These are phyloP conservation scores for Phytophthora palmivora DNA, from an alignment of 352 stramenopile genomes.

Conservation along the genomic window DNA sequence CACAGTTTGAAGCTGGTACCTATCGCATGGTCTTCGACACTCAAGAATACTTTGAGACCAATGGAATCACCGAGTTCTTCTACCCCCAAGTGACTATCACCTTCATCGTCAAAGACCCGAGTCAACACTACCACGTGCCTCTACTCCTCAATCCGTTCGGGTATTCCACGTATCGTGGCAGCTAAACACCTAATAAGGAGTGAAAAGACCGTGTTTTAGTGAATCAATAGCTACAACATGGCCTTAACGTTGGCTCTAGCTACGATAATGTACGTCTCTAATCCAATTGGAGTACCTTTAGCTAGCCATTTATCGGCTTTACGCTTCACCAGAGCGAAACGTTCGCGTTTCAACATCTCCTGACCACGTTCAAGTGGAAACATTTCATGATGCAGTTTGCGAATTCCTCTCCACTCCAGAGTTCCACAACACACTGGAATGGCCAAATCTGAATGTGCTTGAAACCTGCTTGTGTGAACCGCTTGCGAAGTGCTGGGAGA, in stretches of 20 bases:
- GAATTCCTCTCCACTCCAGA: conserved; percentile 49
- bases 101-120: conserved; percentile 77
- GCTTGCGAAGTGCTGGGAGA: conserved; percentile 33
- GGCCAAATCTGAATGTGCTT: conserved; percentile 45
- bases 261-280: conserved; percentile 56
- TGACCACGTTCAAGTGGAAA: conserved; percentile 32
- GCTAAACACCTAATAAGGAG: conserved; percentile 38
- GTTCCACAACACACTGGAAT: conserved; percentile 48
- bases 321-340: background rate
- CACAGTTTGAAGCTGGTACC: conserved; percentile 50
- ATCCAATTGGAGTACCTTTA: conserved; percentile 36
- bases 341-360: background rate
- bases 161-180: conserved; percentile 91
- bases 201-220: too few relatives aligned
- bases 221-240: background rate
- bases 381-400: conserved; percentile 38
- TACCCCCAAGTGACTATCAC: conserved; percentile 87
- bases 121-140: conserved; percentile 90
- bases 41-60: conserved; percentile 78
- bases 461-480: conserved; percentile 39
- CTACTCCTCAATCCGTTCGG: conserved; percentile 91
- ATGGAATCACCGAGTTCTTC: conserved; percentile 76
- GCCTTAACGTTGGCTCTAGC: conserved; percentile 20
- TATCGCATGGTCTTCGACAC: conserved; percentile 90
- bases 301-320: background rate